Base-by-base conservation (phyloP, 2,329 filamentous ascomycete species). In the Hymenoscyphus repandus region DNA sequence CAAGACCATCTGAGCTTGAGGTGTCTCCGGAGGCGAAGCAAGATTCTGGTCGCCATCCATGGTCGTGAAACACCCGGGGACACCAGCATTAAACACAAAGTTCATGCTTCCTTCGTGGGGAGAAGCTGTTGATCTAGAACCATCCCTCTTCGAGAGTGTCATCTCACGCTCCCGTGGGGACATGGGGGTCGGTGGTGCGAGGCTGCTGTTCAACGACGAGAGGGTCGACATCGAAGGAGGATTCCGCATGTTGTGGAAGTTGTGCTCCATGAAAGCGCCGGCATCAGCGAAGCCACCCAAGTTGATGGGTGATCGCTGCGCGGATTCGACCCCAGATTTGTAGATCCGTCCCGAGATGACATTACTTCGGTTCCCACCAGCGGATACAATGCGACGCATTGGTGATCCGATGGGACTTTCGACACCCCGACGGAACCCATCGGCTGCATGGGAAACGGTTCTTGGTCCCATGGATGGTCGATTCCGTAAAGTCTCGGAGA, bases 171-270 rank as follows among this genome's bases (percentile, higher is more conserved):
- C 63, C 33, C 53, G 52, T 20, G 63, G 63, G 31, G 64, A 66
- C 59, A 65, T 61, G 9, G 64, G 64, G 17, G 64, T 66, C 13
- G 63, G 62, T 37, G 64, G 64, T 39, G 64, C 63, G 3, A 66
- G 55, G 37, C 60, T 66, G 50, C 60, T 62, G 38, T 58, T 63
- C n/a, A 62, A 27, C 11, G 63, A 62, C 12, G 62, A 62, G 22
- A 57, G 44, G 7, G 54, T 58, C 4, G 55, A 59, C 34, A 62
- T 43, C 1, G 58, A 55, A n/a, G 57, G 57, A 12, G 54, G 54
- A 20, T 59, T 48, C 15, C 55, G 55, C 30, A 62, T 56, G 15
- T 40, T 59, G n/a, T 62, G 56, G 17, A 55, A 57, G 36, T 63
- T 62, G 39, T 59, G 58, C 36, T 66, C 64, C 36, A 66, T 54